Evolutionary conservation across 2,329 filamentous ascomycete genomes (phyloP), one percentile per base, ranked within the genome.

Genomic region (Paraphoma chrysanthemicola): DNA sequence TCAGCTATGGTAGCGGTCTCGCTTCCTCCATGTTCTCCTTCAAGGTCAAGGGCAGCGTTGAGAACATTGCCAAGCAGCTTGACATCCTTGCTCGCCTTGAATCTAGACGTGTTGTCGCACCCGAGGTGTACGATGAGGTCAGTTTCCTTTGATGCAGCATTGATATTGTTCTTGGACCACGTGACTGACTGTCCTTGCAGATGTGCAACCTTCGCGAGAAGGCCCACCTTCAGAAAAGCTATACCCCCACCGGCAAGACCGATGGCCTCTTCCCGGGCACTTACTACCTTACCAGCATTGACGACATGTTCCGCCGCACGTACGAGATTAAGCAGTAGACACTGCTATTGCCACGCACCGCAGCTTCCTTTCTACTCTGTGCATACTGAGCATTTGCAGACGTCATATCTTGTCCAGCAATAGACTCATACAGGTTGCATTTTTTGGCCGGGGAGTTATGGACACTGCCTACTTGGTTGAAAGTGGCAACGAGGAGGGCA

Each of bases 1-100:
- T 84, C 78, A 82, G 79, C 64, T 84, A 83, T 70, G 82, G 82
- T 64, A 81, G 77, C 58, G 83, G 82, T 62, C 78, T 83, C 29
- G 81, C 82, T 39, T 78, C 78, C 30, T 82, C 81, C 48, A 70
- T 84, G 72, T 83, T 84, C 73, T 80, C 80, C 39, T 73, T 84
- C 62, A 78, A 77, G 66, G 75, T 83, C 63, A 76, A 71, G 54
- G 81, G 80, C 57, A 79, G 73, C 74, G 76, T 75, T 54, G 75
- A 79, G 62, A 78, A 82, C 67, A 76, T 83, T 31, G 70, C 72
- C 46, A 75, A 80, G 70, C 78, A 82, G 71, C 66, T 83, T 23
- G 78, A 83, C 60, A 73, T 83, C 47, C 78, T 81, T 47, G 73
- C 69, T 52, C 75, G 81, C 57, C 73, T 83, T 49, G 79, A 81